phyloP scores from a whole-genome alignment of 352 stramenopile species.

The Pythium sp. region DNA sequence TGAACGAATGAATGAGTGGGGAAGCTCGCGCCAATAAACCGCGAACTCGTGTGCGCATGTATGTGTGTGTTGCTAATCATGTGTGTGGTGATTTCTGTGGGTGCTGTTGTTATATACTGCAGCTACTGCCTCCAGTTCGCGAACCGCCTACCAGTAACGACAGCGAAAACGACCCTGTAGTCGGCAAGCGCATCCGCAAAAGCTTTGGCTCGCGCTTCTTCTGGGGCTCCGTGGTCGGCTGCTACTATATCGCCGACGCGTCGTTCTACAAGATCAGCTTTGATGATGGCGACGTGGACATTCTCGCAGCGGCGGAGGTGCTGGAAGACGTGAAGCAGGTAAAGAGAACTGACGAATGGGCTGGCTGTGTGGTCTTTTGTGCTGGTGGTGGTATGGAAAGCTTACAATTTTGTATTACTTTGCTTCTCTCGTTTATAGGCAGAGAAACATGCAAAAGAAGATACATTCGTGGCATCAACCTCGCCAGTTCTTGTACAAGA shows the following conservation, averaged over 20 bases:
- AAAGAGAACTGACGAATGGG: not conserved
- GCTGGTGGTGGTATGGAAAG: not conserved
- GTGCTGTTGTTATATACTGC: not conserved
- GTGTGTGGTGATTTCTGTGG: not conserved
- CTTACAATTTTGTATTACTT: not conserved
- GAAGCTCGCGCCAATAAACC: not conserved
- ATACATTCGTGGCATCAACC: slow-evolving; percentile 13
- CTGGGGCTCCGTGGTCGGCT: slow-evolving; percentile 54
- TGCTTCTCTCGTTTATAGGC: slow-evolving; percentile 11
- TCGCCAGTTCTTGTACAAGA: not conserved
- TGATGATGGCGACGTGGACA: slow-evolving; percentile 79
- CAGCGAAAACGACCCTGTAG: slow-evolving; percentile 15
- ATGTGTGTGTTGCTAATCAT: not conserved
- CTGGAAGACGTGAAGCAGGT: slow-evolving; percentile 39
- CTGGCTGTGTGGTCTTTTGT: not conserved
- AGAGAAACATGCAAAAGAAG: slow-evolving; percentile 25
- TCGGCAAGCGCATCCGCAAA: slow-evolving; percentile 57
- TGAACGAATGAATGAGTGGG: not conserved
- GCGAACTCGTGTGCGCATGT: not conserved
- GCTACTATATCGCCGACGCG: slow-evolving; percentile 47
- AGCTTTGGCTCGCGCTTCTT: slow-evolving; percentile 66
- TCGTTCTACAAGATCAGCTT: slow-evolving; percentile 82
- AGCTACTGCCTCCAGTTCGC: not conserved
- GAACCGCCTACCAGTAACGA: not conserved
- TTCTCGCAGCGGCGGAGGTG: slow-evolving; percentile 55